Percentiles rank a stretch among this genome's conserved stretches.
Evolutionary conservation across 108 stramenopile species (phyloP).

Genomic region (Stephanodiscus minutulus): DNA sequence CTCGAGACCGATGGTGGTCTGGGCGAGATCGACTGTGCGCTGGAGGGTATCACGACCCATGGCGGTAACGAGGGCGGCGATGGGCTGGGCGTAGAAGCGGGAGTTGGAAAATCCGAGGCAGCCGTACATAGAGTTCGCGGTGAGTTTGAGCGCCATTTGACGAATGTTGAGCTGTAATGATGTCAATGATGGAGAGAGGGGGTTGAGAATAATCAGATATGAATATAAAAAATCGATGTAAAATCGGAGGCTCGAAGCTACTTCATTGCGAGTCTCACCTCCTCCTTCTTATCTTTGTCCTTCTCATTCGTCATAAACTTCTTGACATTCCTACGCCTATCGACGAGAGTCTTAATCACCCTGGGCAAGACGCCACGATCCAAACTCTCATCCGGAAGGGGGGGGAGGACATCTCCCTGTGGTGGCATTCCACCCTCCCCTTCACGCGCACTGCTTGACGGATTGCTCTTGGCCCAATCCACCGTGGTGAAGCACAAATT

Average conservation of each 20-base stretch:
- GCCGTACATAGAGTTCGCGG: slow-evolving; percentile 99
- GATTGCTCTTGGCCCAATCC: slow-evolving; percentile 78
- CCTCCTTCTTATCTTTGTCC: slow-evolving; percentile 66
- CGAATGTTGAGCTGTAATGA: slow-evolving; percentile 92
- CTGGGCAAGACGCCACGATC: slow-evolving; percentile 93
- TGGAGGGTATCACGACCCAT: slow-evolving; percentile 98
- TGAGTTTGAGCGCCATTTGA: slow-evolving; percentile 97
- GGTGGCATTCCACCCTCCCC: slow-evolving; percentile 40
- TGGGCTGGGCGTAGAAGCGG: slow-evolving; percentile 97
- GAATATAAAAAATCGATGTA: neutral
- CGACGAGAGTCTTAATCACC: slow-evolving; percentile 95
- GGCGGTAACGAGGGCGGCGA: slow-evolving; percentile 97
- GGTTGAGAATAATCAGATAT: neutral
- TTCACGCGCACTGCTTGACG: slow-evolving; percentile 7
- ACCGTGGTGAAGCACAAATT: slow-evolving; percentile 99
- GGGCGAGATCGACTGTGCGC: slow-evolving; percentile 93
- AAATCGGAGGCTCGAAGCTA: slow-evolving; percentile 11
- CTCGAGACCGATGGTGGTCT: slow-evolving; percentile 92
- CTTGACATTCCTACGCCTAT: slow-evolving; percentile 94
- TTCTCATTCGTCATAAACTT: slow-evolving; percentile 87
- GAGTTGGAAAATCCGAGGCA: slow-evolving; percentile 97
- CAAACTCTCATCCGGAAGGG: slow-evolving; percentile 84
- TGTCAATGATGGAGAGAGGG: neutral
- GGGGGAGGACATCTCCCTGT: slow-evolving; percentile 72
- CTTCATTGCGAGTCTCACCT: slow-evolving; percentile 63